Base-by-base conservation (phyloP, 192 early-diverging fungal genomes). In the Oehlia diaphana region DNA sequence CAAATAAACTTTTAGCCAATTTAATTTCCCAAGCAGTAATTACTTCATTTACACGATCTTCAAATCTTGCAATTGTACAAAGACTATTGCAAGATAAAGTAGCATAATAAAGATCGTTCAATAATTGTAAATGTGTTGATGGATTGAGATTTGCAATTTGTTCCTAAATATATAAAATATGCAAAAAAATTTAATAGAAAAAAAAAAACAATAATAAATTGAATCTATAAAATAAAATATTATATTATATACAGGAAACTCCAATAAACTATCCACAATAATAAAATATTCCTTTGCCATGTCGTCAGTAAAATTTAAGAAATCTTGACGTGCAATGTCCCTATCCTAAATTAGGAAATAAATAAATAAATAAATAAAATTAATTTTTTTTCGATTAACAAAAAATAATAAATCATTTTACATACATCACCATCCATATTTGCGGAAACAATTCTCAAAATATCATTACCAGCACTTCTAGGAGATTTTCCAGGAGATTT, bases 251-350 rank as follows among this genome's bases (percentile, higher is more conserved):
- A 89, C 88, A 6, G 88, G 87, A 31, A 90, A 85, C 31, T 84
- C 72, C 50, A 92, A 77, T 16, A 90, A 81, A 9, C 80, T 73
- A 35, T 81, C 72, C 12, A 88, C 81, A 2, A 76, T 74, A 9
- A 84, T 82, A 21, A 92, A 81, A 64, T 86, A 92, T n/a, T 80
- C n/a, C 35, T 86, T 83, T 21, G 84, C 78, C 26, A 84, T 79
- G 10, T 73, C 72, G 3, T 86, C 81, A 21, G 88, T 72, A 9
- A 84, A 81, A 28, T 81, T 67, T 19, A 82, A 76, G 23, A 90
- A 78, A 21, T 86, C 81, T 26, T 50, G 49, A 4, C 76, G 75
- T 16, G 82, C 83, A 42, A 78, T 66, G 13, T 81, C 80, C 72
- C 67, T 81, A 74, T 86, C 78, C 78, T 72, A 28, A 50, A 72